These are phyloP conservation scores for Huntiella bhutanensis DNA, from an alignment of 2,329 filamentous ascomycete species.

Conservation along the genomic window DNA sequence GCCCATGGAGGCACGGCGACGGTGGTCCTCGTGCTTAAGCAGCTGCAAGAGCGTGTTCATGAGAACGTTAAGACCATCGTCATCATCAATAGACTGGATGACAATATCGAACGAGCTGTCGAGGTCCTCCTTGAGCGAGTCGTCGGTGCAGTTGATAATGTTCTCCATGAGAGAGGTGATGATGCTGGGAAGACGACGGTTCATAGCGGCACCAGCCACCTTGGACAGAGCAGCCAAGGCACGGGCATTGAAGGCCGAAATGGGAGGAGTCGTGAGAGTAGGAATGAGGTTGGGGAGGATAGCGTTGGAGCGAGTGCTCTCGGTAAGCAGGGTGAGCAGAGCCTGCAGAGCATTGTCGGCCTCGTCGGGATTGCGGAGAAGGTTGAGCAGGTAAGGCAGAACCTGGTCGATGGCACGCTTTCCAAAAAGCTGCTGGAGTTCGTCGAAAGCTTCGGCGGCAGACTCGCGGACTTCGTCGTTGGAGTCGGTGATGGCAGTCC, in stretches of 20 bases:
- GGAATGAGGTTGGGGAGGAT: slow-evolving; percentile 93
- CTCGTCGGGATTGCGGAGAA: slow-evolving; percentile 70
- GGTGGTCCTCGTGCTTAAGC: slow-evolving; percentile 84
- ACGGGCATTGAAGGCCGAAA: slow-evolving; percentile 85
- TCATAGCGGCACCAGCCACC: slow-evolving; percentile 82
- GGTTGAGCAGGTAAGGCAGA: slow-evolving; percentile 71
- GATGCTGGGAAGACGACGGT: slow-evolving; percentile 70
- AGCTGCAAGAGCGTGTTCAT: slow-evolving; percentile 86
- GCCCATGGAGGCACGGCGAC: slow-evolving; percentile 58
- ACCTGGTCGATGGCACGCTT: slow-evolving; percentile 93
- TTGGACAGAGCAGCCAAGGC: slow-evolving; percentile 82
- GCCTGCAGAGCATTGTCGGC: slow-evolving; percentile 86
- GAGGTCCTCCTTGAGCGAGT: slow-evolving; percentile 53
- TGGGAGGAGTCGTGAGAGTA: slow-evolving; percentile 74
- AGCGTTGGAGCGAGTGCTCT: slow-evolving; percentile 83
- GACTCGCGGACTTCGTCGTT: slow-evolving; percentile 84
- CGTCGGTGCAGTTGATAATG: slow-evolving; percentile 59
- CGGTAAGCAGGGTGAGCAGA: slow-evolving; percentile 81
- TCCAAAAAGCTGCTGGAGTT: slow-evolving; percentile 79
- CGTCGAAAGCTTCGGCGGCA: slow-evolving; percentile 92
- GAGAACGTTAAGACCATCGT: slow-evolving; percentile 80
- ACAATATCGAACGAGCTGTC: slow-evolving; percentile 73
- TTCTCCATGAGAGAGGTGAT: slow-evolving; percentile 91
- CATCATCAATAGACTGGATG: slow-evolving; percentile 83
- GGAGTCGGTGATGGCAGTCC: slow-evolving; percentile 76